Conservation (phyloP, 1,139 yeast genomes). For the Zygosaccharomyces sapae region DNA sequence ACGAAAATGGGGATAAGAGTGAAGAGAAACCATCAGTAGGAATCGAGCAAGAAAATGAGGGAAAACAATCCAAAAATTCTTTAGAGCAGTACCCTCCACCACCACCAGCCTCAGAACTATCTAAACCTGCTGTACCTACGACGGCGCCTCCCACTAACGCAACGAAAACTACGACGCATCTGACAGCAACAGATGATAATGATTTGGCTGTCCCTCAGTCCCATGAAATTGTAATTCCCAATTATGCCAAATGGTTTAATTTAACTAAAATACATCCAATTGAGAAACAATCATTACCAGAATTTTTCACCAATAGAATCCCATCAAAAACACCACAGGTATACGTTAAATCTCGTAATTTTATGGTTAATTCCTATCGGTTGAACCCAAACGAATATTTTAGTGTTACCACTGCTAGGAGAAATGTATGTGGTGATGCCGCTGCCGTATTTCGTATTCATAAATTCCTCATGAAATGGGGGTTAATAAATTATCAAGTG, state of each 20-base stretch:
- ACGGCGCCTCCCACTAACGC: neutral
- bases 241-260: conserved; percentile 88
- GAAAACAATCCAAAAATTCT: neutral
- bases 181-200: conserved; percentile 2
- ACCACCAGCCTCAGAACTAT: neutral
- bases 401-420: conserved; percentile 88
- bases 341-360: conserved; percentile 83
- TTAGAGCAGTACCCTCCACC: neutral
- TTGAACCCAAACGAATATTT: conserved; percentile 89
- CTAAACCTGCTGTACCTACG: neutral
- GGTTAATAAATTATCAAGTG: conserved; percentile 90
- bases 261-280: conserved; percentile 62
- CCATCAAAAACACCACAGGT: conserved; percentile 85
- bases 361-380: conserved; percentile 89
- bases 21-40: conserved; percentile 2
- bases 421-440: conserved; percentile 94
- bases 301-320: conserved; percentile 73
- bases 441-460: conserved; percentile 90
- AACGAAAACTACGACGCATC: neutral
- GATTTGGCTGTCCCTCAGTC: conserved; percentile 51
- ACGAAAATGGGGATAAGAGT: conserved; percentile 37
- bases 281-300: conserved; percentile 77
- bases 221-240: conserved; percentile 87
- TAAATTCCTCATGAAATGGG: conserved; percentile 91
- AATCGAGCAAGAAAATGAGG: neutral